Conservation (phyloP, 768 basidiomycete species). For the Pholiota conissans region DNA sequence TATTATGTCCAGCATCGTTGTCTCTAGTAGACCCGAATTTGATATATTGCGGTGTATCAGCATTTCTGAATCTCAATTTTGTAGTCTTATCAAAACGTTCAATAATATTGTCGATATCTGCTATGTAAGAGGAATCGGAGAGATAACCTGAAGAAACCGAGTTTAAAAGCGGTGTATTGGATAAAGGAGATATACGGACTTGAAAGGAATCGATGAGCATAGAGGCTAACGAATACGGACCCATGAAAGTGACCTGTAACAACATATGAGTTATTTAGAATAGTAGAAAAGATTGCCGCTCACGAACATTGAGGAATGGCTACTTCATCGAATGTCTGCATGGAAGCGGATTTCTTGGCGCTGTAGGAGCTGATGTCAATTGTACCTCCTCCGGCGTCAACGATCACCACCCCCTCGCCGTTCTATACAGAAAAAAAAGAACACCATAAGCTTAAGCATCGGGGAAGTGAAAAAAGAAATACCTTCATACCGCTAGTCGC, state of each 20-base stretch:
- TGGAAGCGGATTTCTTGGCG: slow-evolving; percentile 24
- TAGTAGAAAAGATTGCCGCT: background rate
- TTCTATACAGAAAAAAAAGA: slow-evolving; percentile 30
- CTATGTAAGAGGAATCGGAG: slow-evolving; percentile 36
- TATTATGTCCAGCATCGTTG: too few relatives aligned
- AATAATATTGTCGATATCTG: slow-evolving; percentile 42
- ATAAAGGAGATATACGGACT: slow-evolving; percentile 25
- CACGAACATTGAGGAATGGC: slow-evolving; percentile 44
- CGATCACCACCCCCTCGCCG: slow-evolving; percentile 45
- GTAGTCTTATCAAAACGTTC: slow-evolving; percentile 46
- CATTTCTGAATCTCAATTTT: slow-evolving; percentile 42
- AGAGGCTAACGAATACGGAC: slow-evolving; percentile 49
- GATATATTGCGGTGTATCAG: slow-evolving; percentile 41
- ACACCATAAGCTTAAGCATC: background rate
- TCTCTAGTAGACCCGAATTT: too few relatives aligned
- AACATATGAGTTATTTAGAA: background rate
- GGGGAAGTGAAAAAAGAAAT: background rate
- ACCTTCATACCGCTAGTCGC: slow-evolving; percentile 27
- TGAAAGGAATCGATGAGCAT: slow-evolving; percentile 38
- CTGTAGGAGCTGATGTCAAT: slow-evolving; percentile 59
- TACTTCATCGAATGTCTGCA: slow-evolving; percentile 45
- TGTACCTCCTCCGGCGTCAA: too few relatives aligned
- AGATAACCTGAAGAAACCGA: slow-evolving; percentile 33
- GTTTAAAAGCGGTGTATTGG: background rate
- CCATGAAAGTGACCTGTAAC: slow-evolving; percentile 46